A percentile compares a stretch with the other conserved stretches of the same genome.
Evolutionary conservation across 179 eudicot genomes (phyloP).

Genomic region (Silene vulgaris): DNA sequence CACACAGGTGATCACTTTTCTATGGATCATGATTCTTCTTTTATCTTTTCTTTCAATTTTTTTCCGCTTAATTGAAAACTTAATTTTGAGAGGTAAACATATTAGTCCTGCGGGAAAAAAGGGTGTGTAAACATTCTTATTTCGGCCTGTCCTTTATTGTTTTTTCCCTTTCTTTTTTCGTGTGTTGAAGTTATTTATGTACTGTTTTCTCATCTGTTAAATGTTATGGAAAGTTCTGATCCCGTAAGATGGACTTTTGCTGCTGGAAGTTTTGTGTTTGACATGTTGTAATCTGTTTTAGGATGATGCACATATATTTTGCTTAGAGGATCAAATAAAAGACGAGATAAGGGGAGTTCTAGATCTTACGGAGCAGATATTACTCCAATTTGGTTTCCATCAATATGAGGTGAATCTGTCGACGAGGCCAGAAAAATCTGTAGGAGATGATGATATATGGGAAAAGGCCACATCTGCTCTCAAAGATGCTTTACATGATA

Average conservation of each 20-base stretch:
- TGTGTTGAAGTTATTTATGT: too few species aligned
- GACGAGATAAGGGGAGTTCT: constrained; percentile 92
- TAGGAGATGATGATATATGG: constrained; percentile 97
- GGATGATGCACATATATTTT: constrained; percentile 99
- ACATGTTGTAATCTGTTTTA: constrained; percentile 27
- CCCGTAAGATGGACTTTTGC: background rate
- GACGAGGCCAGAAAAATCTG: constrained; percentile 88
- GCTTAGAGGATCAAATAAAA: constrained; percentile 88
- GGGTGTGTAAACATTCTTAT: background rate
- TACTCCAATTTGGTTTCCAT: constrained; percentile 82
- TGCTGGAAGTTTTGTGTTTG: background rate
- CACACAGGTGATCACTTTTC: constrained; percentile 57
- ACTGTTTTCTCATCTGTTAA: background rate
- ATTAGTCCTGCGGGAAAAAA: background rate
- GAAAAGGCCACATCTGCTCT: constrained; percentile 84
- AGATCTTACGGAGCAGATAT: constrained; percentile 82
- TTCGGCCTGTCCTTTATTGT: background rate
- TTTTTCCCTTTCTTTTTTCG: background rate
- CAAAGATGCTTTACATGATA: constrained; percentile 80
- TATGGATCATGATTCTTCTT: background rate
- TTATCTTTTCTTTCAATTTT: background rate
- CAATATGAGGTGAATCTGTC: constrained; percentile 94
- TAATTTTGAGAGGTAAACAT: background rate
- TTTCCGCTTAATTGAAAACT: background rate
- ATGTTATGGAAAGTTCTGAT: background rate